Base-by-base conservation (phyloP, 768 basidiomycete genomes). In the Rickenella mellea region DNA sequence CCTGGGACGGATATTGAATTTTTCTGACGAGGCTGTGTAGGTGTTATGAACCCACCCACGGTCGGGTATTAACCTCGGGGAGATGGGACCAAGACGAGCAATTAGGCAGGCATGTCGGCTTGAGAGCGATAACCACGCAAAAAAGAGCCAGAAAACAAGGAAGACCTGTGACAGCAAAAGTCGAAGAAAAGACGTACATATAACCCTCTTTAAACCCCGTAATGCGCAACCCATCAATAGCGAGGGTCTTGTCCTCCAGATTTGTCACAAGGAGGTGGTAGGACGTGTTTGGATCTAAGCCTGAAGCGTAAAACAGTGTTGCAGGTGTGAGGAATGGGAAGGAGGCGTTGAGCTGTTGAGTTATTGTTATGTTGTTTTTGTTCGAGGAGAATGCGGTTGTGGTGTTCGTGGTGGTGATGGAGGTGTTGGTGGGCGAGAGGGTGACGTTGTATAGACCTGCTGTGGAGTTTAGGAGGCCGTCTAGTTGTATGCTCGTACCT, bases 231-330 rank as follows among this genome's bases (percentile, higher is more conserved):
- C 76, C 74, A 27, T 63, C 69, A 6, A 71, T 61, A 9, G 70
- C 67, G 19, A 87, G 56, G 10, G 69, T 67, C 1, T 64, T 55
- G 29, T 74, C 71, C 45, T 74, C 73, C 27, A 65, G 63, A 55
- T 89, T 88, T 22, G 59, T 60, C 28, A 89, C 60, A 10, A 66
- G 54, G 19, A 89, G 53, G 3, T 62, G 53, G 53, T 89, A 83
- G 11, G 50, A 41, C 6, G 48, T 25, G 39, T 58, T 60, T 11
- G 72, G 64, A 49, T 84, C 66, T 33, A 89, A 68, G 14, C 74
- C 76, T 15, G 75, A 74, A 28, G 73, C 68, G 50, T 71, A 79
- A 55, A 78, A 88, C 9, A 89, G 65, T 9, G 76, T 65, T 35
- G 67, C 56, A 22, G 71, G 60, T 27, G 61, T 67, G 53, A 73